phyloP scores from a whole-genome alignment of 345 rosid species.

The Salix dunnii region DNA sequence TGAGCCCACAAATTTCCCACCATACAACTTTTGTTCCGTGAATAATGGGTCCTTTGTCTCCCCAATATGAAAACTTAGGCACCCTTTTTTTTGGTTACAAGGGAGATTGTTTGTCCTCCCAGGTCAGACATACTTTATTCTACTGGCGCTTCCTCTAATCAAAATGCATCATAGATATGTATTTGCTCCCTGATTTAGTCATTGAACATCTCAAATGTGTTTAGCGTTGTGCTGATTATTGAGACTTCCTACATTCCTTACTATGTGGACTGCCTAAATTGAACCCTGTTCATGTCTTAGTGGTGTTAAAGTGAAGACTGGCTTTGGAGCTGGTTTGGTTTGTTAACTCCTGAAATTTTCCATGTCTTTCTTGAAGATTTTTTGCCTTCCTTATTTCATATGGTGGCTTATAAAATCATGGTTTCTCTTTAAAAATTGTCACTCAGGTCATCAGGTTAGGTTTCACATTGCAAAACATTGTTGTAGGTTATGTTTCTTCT shows the following conservation, averaged over 20 bases:
- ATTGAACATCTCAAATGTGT: constrained; percentile 83
- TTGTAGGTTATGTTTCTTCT: too few species aligned
- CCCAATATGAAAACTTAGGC: constrained; percentile 67
- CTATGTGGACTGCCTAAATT: constrained; percentile 82
- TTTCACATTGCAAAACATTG: constrained; percentile 80
- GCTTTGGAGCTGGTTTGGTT: constrained; percentile 75
- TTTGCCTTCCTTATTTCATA: constrained; percentile 35
- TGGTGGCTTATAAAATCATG: constrained; percentile 83
- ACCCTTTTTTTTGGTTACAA: constrained; percentile 67
- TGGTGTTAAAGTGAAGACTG: constrained; percentile 87
- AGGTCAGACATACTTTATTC: constrained; percentile 83
- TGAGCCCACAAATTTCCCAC: constrained; percentile 94
- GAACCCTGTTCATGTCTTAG: constrained; percentile 54
- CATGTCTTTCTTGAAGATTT: constrained; percentile 73
- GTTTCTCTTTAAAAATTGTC: constrained; percentile 87
- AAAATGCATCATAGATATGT: constrained; percentile 90
- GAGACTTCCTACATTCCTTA: constrained; percentile 86
- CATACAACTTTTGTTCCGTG: constrained; percentile 74
- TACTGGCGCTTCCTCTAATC: constrained; percentile 93
- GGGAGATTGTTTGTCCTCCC: constrained; percentile 62
- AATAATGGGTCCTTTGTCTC: too few species aligned
- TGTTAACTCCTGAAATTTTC: constrained; percentile 73
- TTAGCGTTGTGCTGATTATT: constrained; percentile 87
- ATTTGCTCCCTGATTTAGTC: constrained; percentile 86
- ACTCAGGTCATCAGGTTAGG: constrained; percentile 97